Evolutionary conservation across 2,329 filamentous ascomycete genomes (phyloP), one percentile per base, ranked within the genome.

Genomic region (Volutella citrinella): DNA sequence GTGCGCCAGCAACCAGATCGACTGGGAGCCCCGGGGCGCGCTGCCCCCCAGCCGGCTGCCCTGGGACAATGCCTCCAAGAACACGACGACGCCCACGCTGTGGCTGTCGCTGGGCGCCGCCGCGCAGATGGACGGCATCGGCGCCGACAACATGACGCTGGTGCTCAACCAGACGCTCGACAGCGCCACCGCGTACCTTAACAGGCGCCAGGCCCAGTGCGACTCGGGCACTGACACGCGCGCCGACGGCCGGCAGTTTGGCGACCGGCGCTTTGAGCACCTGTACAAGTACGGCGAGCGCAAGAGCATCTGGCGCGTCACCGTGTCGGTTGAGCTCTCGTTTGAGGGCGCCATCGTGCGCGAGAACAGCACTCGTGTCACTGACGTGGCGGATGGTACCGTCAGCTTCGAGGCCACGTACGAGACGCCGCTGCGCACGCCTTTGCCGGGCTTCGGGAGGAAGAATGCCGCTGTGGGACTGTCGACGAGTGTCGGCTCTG

Each of bases 321-420:
- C n/a, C n/a, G n/a, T n/a, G n/a, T n/a, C n/a, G n/a, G n/a, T n/a
- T n/a, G n/a, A n/a, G n/a, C n/a, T n/a, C 1, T 34, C 34, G 12
- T 45, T 45, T 21, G 19, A 45, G 24, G 42, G 42, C 5, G 32
- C 31, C 2, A 32, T 45, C 11, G 42, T 45, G 12, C 29, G 34
- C 6, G 42, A 43, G 31, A 45, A 45, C 16, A 45, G 42, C 19
- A 45, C 42, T 3, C 26, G 10, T 5, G 27, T 34, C 14, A 34
- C 26, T 3, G 31, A 31, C 10, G 26, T 27, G 10, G 18, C 30
- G 16, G 6, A 36, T 22, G 34, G 34, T 9, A 28, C 30, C 15
- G 28, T 36, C n/a, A n/a, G 26, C 11, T 36, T 36, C 17, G 14
- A 15, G 15, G n/a, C n/a, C n/a, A n/a, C n/a, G n/a, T n/a, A n/a